Conservation (phyloP, 148 eudicot species). For the Silene latifolia region DNA sequence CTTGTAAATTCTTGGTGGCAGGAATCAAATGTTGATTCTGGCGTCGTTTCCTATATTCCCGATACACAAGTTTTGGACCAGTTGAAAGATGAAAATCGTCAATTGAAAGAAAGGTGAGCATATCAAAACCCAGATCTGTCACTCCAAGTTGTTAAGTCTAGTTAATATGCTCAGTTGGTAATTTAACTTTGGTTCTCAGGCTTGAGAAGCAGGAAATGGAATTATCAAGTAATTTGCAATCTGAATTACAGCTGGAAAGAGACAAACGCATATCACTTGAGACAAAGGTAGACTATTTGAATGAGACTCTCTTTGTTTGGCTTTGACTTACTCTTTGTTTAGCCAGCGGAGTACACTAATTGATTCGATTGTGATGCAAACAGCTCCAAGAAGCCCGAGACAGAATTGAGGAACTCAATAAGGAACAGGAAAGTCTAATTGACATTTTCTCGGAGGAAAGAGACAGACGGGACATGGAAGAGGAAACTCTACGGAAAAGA, state of each 20-base stretch:
- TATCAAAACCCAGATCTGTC: neutral
- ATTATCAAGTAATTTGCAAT: slow-evolving; percentile 29
- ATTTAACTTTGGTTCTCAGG: slow-evolving; percentile 27
- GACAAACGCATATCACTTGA: slow-evolving; percentile 44
- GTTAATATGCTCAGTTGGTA: neutral
- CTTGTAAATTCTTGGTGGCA: slow-evolving; percentile 24
- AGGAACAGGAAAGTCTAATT: slow-evolving; percentile 68
- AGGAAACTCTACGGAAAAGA: slow-evolving; percentile 52
- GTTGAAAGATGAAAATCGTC: slow-evolving; percentile 51
- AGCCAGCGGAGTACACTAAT: neutral
- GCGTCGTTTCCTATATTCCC: slow-evolving; percentile 18
- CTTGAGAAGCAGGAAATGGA: slow-evolving; percentile 39
- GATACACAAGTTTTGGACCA: slow-evolving; percentile 25
- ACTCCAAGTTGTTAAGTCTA: neutral
- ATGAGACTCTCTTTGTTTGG: neutral
- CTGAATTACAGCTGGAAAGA: slow-evolving; percentile 44
- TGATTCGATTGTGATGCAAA: neutral
- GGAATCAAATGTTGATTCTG: slow-evolving; percentile 30
- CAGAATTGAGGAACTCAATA: slow-evolving; percentile 44
- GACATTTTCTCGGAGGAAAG: slow-evolving; percentile 69
- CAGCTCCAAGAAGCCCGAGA: slow-evolving; percentile 49
- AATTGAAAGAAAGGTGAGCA: slow-evolving; percentile 48
- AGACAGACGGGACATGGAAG: slow-evolving; percentile 58
- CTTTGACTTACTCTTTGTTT: neutral
- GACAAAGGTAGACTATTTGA: slow-evolving; percentile 33